Conservation (phyloP, 257 asterid genomes). For the Buddleja alternifolia region DNA sequence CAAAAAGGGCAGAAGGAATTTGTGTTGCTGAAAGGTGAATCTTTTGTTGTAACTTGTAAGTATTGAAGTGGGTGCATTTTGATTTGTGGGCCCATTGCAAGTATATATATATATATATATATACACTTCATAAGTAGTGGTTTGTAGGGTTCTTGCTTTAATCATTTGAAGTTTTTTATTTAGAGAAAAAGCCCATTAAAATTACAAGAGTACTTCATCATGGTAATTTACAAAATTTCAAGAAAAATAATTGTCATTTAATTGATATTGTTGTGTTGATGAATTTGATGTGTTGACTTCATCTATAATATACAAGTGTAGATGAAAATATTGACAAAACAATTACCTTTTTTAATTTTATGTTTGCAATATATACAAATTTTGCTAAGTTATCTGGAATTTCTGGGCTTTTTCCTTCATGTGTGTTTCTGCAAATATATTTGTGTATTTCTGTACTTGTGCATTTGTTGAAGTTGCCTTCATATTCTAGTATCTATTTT, state of each 20-base stretch:
- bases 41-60: not conserved
- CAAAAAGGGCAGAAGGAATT: not conserved
- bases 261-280: not conserved
- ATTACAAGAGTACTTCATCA: not conserved
- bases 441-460: no score
- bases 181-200: not conserved
- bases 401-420: no score
- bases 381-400: not conserved
- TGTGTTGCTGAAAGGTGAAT: not conserved
- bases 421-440: no score
- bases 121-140: no score
- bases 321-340: not conserved
- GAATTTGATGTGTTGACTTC: slow-evolving; percentile 15
- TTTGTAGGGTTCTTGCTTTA: not conserved
- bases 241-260: not conserved
- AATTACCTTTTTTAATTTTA: not conserved
- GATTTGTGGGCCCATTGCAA: slow-evolving; percentile 23
- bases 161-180: not conserved
- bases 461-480: not conserved
- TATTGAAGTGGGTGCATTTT: slow-evolving; percentile 2
- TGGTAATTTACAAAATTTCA: slow-evolving; percentile 17
- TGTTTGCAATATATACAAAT: not conserved
- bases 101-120: not conserved
- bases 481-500: not conserved
- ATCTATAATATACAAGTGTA: not conserved